These are phyloP conservation scores for Termitomyces sp. DNA, from an alignment of 768 basidiomycete genomes.

Conservation along the genomic window DNA sequence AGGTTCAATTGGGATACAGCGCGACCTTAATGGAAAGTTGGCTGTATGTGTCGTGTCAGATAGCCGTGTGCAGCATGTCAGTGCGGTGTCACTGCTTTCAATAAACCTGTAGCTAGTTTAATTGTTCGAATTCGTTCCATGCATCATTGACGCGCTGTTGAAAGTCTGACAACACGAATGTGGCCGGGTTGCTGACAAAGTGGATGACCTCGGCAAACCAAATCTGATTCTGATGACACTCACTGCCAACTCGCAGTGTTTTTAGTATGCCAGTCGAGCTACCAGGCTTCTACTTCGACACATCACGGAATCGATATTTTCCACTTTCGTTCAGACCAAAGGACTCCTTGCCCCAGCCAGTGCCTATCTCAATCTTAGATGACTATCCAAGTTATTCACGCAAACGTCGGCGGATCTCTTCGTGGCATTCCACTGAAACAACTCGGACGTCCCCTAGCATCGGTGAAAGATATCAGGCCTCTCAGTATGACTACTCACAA, in stretches of 20 bases:
- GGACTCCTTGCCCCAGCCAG: slow-evolving; percentile 2
- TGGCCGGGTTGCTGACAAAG: too few relatives aligned
- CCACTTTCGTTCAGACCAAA: slow-evolving; percentile 38
- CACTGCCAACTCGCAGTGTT: too few relatives aligned
- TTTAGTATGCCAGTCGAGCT: slow-evolving; percentile 40
- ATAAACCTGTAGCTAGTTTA: background rate
- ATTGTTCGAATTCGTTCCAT: background rate
- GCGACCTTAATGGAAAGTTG: background rate
- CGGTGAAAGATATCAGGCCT: slow-evolving; percentile 9
- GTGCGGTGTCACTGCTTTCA: background rate
- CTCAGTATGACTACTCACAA: slow-evolving; percentile 12
- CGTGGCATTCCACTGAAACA: slow-evolving; percentile 13
- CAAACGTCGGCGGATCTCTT: slow-evolving; percentile 11
- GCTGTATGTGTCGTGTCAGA: background rate
- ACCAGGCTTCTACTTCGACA: slow-evolving; percentile 55
- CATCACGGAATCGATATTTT: slow-evolving; percentile 48
- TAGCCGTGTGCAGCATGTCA: background rate
- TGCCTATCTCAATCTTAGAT: background rate
- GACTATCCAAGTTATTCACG: background rate
- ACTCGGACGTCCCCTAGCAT: slow-evolving; percentile 9
- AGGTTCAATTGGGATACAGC: background rate
- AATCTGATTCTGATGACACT: background rate
- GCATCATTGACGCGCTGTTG: background rate
- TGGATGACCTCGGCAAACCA: background rate
- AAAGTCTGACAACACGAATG: too few relatives aligned